Evolutionary conservation across 1,284 basidiomycete species (phyloP), one percentile per base, ranked within the genome.

Genomic region (Ustilago hordei): DNA sequence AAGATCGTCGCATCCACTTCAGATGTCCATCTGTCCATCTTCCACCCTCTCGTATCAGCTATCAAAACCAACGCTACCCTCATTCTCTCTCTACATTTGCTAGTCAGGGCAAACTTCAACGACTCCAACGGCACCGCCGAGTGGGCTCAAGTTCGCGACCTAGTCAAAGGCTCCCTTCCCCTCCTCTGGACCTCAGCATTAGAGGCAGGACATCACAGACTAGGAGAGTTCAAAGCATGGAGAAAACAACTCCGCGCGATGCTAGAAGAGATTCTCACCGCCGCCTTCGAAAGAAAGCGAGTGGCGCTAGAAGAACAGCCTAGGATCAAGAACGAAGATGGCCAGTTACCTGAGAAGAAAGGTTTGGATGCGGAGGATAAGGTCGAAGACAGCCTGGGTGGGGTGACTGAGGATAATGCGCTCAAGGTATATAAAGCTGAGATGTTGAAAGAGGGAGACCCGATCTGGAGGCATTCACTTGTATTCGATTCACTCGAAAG

Each of bases 11-110:
- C 52, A 32, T 55, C 74, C 0, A 58, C 55, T 2, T 55, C 74
- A 34, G 65, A 71, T 15, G 69, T 76, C 4, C 65, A 76, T 11
- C 60, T 76, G 9, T 76, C 74, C 15, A 65, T 76, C 65, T 76
- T 76, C n/a, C 50, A 60, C n/a, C 69, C 74, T 4, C 28, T 76
- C 6, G 41, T 76, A 19, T 32, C 65, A 3, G 28, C 64, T 2
- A 59, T 68, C 53, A 72, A 71, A 11, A 53, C 69, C 4, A 69
- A 76, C 28, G 69, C 74, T 2, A 60, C 74, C 8, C 65, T 76
- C 8, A 34, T 76, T 31, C 74, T 76, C 2, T 54, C 74, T 0
- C 50, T 76, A 2, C 69, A 71, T 35, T 60, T 76, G 2, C 55
- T 68, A 2, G 23, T 50, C 4, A 50, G 62, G 8, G 67, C 74